These are phyloP conservation scores for Filobasidium wieringae DNA, from an alignment of 768 basidiomycete species.

Conservation along the genomic window DNA sequence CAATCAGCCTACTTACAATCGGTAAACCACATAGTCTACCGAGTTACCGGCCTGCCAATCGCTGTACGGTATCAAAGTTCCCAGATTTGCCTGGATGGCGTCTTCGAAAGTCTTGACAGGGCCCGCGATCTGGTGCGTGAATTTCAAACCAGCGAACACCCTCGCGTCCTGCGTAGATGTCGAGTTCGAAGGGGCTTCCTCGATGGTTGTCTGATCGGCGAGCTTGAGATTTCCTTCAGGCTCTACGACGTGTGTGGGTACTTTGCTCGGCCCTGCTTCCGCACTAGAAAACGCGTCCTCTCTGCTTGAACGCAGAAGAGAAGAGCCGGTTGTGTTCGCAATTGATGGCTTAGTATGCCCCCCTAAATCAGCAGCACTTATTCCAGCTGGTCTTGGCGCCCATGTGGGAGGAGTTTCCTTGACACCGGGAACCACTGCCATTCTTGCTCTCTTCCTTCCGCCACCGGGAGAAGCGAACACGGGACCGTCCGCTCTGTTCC, in stretches of 20 bases:
- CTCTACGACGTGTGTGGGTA: too few species aligned
- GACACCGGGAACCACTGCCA: not conserved
- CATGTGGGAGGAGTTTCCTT: too few species aligned
- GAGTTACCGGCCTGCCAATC: slow-evolving; percentile 19
- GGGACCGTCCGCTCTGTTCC: not conserved
- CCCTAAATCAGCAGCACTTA: too few species aligned
- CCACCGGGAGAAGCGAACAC: not conserved
- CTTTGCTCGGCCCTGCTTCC: not conserved
- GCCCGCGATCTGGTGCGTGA: slow-evolving; percentile 25
- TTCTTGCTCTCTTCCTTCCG: not conserved
- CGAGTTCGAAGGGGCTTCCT: too few species aligned
- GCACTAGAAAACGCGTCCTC: not conserved
- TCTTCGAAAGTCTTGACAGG: slow-evolving; percentile 19
- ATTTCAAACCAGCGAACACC: slow-evolving; percentile 26
- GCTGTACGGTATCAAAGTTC: slow-evolving; percentile 16
- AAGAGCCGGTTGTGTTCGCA: too few species aligned
- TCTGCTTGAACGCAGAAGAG: too few species aligned
- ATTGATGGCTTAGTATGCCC: too few species aligned
- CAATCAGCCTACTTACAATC: slow-evolving; percentile 22
- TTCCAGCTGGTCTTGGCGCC: too few species aligned
- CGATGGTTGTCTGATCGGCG: too few species aligned
- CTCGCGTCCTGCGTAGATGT: slow-evolving; percentile 13
- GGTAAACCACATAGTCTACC: slow-evolving; percentile 31
- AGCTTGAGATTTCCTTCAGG: too few species aligned
- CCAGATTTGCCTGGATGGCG: slow-evolving; percentile 25